Base-by-base conservation (phyloP, 257 asterid species). In the Anisodus tanguticus region DNA sequence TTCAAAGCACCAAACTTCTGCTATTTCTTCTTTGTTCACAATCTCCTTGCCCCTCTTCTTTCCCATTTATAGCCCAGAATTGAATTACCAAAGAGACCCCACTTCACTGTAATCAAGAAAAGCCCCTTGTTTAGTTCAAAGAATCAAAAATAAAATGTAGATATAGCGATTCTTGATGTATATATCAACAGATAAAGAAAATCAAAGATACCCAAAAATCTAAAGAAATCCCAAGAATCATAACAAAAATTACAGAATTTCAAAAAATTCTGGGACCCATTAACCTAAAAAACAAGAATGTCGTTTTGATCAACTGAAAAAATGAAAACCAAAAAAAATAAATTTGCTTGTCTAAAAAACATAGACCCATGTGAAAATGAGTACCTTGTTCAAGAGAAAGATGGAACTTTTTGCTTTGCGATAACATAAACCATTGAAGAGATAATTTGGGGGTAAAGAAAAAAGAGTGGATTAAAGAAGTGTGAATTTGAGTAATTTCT, bases 1-100 rank as follows among this genome's bases (percentile, higher is more conserved):
- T 2, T 66, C 85, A 35, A 95, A 95, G 85, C 99, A 95, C 92
- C 95, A 95, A 81, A 88, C 90, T 57, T 95, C 99, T 0, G 95
- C 87, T 6, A 19, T 8, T 12, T 83, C 86, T 71, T 91, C 94
- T 90, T 92, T 92, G 78, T 83, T 90, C 11, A 63, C 17, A n/a
- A 16, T 82, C 88, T 64, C 69, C 74, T 55, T 90, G 77, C 68
- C 83, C 88, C 64, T 91, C 94, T 88, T 92, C 89, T 13, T 87
- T 47, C 15, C 70, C 71, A 67, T 71, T 54, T 51, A 2, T 37
- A 68, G 26, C 51, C 26, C 17, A 64, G 26, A 13, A 2, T 2
- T 45, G 12, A 10, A 72, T 72, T 45, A 22, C 26, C 26, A 22
- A 0, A 22, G 26, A 22, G 26, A 22, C 26, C 26, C 26, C 26